phyloP scores from a whole-genome alignment of 345 rosid species.

The Murraya koenigii region DNA sequence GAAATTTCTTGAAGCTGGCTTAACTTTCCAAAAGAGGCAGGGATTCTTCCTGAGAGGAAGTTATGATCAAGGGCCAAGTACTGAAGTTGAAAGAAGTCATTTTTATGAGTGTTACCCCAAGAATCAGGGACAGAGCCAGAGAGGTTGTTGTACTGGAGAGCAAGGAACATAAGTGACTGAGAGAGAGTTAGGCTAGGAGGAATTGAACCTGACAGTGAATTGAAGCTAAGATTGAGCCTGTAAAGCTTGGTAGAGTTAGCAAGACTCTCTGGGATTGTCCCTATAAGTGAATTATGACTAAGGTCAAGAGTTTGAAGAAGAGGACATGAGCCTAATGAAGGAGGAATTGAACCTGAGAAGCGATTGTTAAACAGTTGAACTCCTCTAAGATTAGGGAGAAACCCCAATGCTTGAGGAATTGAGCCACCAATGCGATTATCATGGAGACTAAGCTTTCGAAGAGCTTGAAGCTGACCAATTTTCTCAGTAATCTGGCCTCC shows the following conservation, averaged over 20 bases:
- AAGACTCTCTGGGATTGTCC: constrained; percentile 55
- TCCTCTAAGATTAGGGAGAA: constrained; percentile 74
- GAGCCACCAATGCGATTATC: constrained; percentile 69
- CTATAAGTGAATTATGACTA: constrained; percentile 61
- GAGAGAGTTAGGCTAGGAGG: constrained; percentile 47
- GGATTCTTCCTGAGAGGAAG: constrained; percentile 52
- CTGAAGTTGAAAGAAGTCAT: constrained; percentile 24
- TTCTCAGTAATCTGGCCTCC: constrained; percentile 80
- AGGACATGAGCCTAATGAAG: constrained; percentile 65
- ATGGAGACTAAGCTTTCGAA: constrained; percentile 81
- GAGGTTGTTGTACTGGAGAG: constrained; percentile 58
- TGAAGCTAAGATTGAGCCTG: constrained; percentile 62
- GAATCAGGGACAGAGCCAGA: constrained; percentile 51
- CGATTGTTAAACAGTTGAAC: constrained; percentile 87
- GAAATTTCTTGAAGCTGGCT: constrained; percentile 50
- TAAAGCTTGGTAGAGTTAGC: constrained; percentile 65
- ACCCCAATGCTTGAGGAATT: constrained; percentile 59
- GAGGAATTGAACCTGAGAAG: constrained; percentile 75
- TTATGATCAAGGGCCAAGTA: constrained; percentile 42
- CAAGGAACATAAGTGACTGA: constrained; percentile 48
- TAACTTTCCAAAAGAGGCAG: constrained; percentile 45
- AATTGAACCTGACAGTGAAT: constrained; percentile 50
- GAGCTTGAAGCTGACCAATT: constrained; percentile 79
- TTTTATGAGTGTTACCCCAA: constrained; percentile 33
- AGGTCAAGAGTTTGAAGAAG: constrained; percentile 73